Base-by-base conservation (phyloP, 805 yeast genomes). In the Kregervanrija fluxuum region DNA sequence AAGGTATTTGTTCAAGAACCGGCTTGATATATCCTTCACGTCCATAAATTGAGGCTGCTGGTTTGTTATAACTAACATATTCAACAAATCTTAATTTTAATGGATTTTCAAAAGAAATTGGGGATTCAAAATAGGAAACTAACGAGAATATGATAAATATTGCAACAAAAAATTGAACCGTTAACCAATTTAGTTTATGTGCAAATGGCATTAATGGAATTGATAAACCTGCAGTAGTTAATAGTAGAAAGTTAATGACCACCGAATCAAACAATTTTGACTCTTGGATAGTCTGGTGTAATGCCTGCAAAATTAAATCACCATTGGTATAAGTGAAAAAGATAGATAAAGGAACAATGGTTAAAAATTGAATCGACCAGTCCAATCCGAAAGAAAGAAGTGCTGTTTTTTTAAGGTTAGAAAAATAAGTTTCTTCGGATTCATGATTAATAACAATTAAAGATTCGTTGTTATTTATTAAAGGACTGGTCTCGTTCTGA, bases 281-380 rank as follows among this genome's bases (percentile, higher is more conserved):
- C 56, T 88, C 95, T 55, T 82, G 88, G 15, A 79, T 72, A 0
- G 90, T 77, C 62, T 86, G 88, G 54, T 74, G 75, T 15, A 83
- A 49, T 0, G 86, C 93, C 46, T 79, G 80, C 32, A 86, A 57
- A 2, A 80, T 54, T 46, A 85, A 61, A 47, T 70, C 74, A 5
- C 83, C 81, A 33, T 72, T 62, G 45, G 75, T 73, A 53, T 77
- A 73, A n/a, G 80, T 56, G 33, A 82, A 55, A 32, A 74, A 70
- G 3, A 80, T 66, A 1, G 83, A 65, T 11, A 82, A 42, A 2
- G 96, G 96, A 11, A 83, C 86, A 13, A 82, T 59, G 1, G 80
- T 49, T 31, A 85, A 51, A 54, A 77, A 87, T 60, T 89, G 95
- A 13, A 86, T 51, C 12, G 82, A 71, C 96, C 96, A 89, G 54